These are phyloP conservation scores for Skeletonema marinoi DNA, from an alignment of 108 stramenopile genomes.

Conservation along the genomic window DNA sequence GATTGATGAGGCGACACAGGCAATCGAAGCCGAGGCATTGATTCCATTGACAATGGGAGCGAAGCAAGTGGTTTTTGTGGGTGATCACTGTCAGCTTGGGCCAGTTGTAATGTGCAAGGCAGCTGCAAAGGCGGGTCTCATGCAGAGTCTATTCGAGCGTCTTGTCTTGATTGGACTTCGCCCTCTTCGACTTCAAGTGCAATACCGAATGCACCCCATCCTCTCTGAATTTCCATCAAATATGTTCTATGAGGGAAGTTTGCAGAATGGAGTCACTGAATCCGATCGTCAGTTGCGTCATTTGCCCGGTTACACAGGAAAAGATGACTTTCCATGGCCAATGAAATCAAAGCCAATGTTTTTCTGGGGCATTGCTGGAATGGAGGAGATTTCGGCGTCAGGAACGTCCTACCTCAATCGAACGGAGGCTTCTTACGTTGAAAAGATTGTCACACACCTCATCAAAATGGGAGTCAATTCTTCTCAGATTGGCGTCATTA, in stretches of 20 bases:
- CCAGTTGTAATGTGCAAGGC: constrained; percentile 98
- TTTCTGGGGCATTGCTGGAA: constrained; percentile 92
- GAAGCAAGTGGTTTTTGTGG: constrained; percentile 98
- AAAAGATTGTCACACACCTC: constrained; percentile 96
- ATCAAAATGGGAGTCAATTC: constrained; percentile 92
- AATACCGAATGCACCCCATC: constrained; percentile 99
- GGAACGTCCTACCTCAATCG: constrained; percentile 98
- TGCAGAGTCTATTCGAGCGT: constrained; percentile 95
- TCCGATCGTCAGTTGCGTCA: constrained; percentile 86
- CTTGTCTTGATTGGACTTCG: constrained; percentile 94
- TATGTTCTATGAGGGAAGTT: constrained; percentile 98
- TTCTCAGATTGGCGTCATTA: constrained; percentile 95
- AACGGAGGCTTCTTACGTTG: constrained; percentile 95
- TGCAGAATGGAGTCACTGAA: constrained; percentile 98
- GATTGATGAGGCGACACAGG: constrained; percentile 99
- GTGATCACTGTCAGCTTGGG: constrained; percentile 98
- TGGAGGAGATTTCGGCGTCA: constrained; percentile 96
- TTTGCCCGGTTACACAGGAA: constrained; percentile 73
- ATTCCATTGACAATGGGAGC: constrained; percentile 97
- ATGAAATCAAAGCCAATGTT: constrained; percentile 94
- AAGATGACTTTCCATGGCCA: constrained; percentile 92
- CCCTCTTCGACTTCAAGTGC: constrained; percentile 96
- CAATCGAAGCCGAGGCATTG: constrained; percentile 97
- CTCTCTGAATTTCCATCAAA: constrained; percentile 98
- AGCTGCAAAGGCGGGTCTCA: constrained; percentile 93